Base-by-base conservation (phyloP, 2,329 filamentous ascomycete species). In the Macrophomina tecta region DNA sequence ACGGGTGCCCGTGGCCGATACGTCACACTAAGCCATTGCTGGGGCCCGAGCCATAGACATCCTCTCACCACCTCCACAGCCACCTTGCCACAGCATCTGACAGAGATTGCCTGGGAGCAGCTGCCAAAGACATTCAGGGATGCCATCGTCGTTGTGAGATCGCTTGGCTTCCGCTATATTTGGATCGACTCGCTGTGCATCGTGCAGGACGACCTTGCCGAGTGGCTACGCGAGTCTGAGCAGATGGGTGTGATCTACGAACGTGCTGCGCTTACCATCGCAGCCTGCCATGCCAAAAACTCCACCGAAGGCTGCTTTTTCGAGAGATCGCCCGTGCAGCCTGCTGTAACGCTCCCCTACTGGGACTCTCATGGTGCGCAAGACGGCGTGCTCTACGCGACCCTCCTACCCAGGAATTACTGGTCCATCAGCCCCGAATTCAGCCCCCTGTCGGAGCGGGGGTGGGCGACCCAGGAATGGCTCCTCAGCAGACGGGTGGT, bases 21-120 rank as follows among this genome's bases (percentile, higher is more conserved):
- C 67, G 55, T 58, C 14, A 58, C 60, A 42, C 66, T 73, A 34
- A 70, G 67, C 56, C 71, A 74, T 60, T 73, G 72, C 60, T 73
- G 71, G 72, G 71, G 70, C 11, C 67, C 66, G 11, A 14, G 32
- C 36, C 64, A 70, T 48, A 71, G 67, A 30, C 69, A 65, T n/a
- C 69, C 71, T 34, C 65, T 73, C 61, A 72, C 70, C 67, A 74
- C 72, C 14, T 72, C 67, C 23, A 60, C 58, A 32, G 66, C 67
- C 51, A 69, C 58, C 11, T 58, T 71, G 51, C 23, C 62, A n/a
- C 64, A 66, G 5, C 68, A 69, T 64, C 40, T 69, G 18, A 38
- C 68, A n/a, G 55, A 68, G 46, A 71, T 72, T n/a, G 16, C 65
- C 46, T 72, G 68, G 68, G 51, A 68, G 16, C 8, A 12, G 14